Evolutionary conservation across 106 monocot genomes (phyloP).

Genomic region (Posidonia australis): DNA sequence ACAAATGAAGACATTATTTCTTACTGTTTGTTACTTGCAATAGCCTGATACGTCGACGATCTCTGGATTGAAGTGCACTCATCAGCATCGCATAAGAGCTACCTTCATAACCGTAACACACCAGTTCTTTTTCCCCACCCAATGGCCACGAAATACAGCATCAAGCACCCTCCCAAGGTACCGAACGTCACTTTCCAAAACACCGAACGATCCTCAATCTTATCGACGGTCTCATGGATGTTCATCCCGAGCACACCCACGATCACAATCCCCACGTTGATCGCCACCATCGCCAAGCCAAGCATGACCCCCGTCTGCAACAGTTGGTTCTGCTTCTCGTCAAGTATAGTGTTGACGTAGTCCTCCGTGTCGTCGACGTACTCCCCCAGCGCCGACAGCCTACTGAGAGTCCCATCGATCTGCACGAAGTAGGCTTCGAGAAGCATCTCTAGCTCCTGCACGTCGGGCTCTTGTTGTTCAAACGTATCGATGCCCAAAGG

Average conservation of each 20-base stretch:
- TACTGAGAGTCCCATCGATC: constrained; percentile 23
- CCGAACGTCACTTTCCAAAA: constrained; percentile 16
- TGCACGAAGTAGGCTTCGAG: constrained; percentile 24
- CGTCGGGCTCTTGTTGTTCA: constrained; percentile 32
- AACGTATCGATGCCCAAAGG: constrained; percentile 10
- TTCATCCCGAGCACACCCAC: constrained; percentile 28
- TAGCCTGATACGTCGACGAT: too few relatives aligned
- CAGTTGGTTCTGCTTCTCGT: constrained; percentile 26
- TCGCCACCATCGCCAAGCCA: constrained; percentile 15
- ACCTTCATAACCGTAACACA: constrained; percentile 2
- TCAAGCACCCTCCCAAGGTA: constrained; percentile 12
- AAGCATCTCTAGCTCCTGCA: constrained; percentile 62
- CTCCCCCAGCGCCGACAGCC: constrained; percentile 33
- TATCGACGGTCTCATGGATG: not conserved
- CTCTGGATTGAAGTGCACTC: too few relatives aligned
- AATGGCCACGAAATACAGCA: constrained; percentile 18
- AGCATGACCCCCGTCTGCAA: constrained; percentile 25
- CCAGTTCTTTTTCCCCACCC: constrained; percentile 25
- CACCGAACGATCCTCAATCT: not conserved
- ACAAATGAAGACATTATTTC: too few relatives aligned
- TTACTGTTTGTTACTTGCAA: too few relatives aligned
- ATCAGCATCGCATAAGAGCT: too few relatives aligned
- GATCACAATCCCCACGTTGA: constrained; percentile 21
- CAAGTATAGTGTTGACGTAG: constrained; percentile 28
- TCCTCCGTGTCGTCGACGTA: constrained; percentile 29